phyloP scores from a whole-genome alignment of 345 rosid genomes.

The thale cress (Arabidopsis thaliana) region TAIR10.1 NC_003071.7:511501-512000 shows the following conservation, averaged over 20 bases:
- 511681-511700: neutral
- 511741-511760: neutral
- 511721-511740: too few relatives aligned
- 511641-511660: too few relatives aligned
- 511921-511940: slow-evolving; percentile 41
- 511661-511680: neutral
- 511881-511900: slow-evolving; percentile 30
- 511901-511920: slow-evolving; percentile 45
- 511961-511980: slow-evolving; percentile 40
- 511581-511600: neutral
- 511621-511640: neutral
- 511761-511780: neutral
- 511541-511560: neutral
- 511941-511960: slow-evolving; percentile 35
- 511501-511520: neutral
- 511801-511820: slow-evolving; percentile 21
- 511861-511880: neutral
- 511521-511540: neutral
- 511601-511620: neutral
- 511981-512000: slow-evolving; percentile 46
- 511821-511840: slow-evolving; percentile 3
- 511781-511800: slow-evolving; percentile 10
- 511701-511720: neutral
- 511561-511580: neutral
- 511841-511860: slow-evolving; percentile 11